Base-by-base conservation (phyloP, 192 early-diverging fungal species). In the Bifiguratus adelaidae region DNA sequence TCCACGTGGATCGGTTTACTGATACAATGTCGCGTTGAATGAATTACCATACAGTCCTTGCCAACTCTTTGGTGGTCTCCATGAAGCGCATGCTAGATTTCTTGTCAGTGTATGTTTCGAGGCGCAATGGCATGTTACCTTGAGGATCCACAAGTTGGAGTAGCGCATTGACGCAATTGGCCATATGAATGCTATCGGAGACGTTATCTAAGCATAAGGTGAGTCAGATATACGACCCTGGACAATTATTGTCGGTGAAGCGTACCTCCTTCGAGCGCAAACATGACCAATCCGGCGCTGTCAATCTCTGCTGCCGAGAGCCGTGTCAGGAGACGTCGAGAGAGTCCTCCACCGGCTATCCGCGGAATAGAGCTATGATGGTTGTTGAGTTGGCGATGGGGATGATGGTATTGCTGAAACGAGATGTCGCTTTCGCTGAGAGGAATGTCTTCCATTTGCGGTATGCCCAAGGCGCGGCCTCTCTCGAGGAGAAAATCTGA, bases 181-280 rank as follows among this genome's bases (percentile, higher is more conserved):
- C 80, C 44, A 80, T 52, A 28, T 60, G 60, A 22, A 84, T 71
- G 15, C 77, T 74, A 45, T 87, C 85, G 1, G 70, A 72, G 3
- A 79, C 66, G 58, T 87, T 87, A 47, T 87, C 77, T 54, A 28
- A 2, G 25, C 15, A 44, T 4, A 27, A 26, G 45, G 25, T 19
- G 13, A 28, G 7, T 26, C 20, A n/a, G n/a, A 18, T 21, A 4
- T 12, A 23, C 25, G 9, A 8, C 19, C 12, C 34, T 15, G 13
- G 7, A 8, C 13, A 7, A 7, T 20, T 1, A 26, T 27, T 42
- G 26, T 19, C 29, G 13, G 15, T 4, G n/a, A 9, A 42, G n/a
- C 36, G 47, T 48, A 61, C 64, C 73, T 33, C 85, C 85, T 56
- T 87, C 85, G 45, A 75, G 70, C 7, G 74, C 85, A 70, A 84